These are phyloP conservation scores for Neopestalotiopsis sp. DNA, from an alignment of 2,329 filamentous ascomycete genomes.

Conservation along the genomic window DNA sequence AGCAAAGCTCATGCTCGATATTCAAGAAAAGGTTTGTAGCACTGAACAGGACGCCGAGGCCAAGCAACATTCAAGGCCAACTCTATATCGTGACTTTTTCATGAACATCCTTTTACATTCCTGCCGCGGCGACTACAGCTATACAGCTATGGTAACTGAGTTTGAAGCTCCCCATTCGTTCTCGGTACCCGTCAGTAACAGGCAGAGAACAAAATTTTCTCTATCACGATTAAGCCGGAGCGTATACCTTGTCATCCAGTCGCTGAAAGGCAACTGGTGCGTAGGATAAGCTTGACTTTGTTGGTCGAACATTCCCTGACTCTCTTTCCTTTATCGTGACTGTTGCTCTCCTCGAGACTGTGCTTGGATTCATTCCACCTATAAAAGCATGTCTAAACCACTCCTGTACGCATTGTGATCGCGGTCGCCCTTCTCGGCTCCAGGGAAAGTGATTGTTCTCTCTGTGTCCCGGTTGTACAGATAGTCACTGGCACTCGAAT, in stretches of 20 bases:
- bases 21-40: background rate
- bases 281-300: conserved; percentile 97
- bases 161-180: conserved; percentile 65
- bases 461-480: background rate
- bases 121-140: conserved; percentile 62
- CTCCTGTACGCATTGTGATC: background rate
- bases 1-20: background rate
- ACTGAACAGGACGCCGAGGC: background rate
- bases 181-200: conserved; percentile 77
- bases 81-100: background rate
- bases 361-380: background rate
- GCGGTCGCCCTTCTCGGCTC: background rate
- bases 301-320: conserved; percentile 72
- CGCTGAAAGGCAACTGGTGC: conserved; percentile 79
- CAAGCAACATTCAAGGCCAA: background rate
- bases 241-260: conserved; percentile 79
- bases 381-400: background rate
- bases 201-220: conserved; percentile 73
- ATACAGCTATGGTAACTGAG: conserved; percentile 65
- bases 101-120: background rate
- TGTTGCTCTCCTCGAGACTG: background rate
- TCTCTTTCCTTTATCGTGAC: background rate
- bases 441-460: background rate
- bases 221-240: conserved; percentile 99
- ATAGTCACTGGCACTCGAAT: background rate